These are phyloP conservation scores for Heracleum sosnowskyi DNA, from an alignment of 129 eudicot species.

Conservation along the genomic window DNA sequence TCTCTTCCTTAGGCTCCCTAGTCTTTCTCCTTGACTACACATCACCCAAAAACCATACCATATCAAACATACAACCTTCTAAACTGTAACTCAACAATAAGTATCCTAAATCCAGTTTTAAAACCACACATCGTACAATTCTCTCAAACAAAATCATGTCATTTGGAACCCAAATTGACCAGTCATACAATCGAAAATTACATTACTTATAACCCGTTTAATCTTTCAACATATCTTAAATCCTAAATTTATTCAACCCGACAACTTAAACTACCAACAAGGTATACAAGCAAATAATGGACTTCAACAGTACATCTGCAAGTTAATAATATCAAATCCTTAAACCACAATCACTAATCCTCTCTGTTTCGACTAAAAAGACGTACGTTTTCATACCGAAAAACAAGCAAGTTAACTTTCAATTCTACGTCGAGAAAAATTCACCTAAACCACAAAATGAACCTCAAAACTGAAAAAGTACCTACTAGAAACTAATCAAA, in stretches of 20 bases:
- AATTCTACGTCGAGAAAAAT: not conserved
- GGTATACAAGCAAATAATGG: not conserved
- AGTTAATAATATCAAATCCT: not conserved
- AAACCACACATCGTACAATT: not conserved
- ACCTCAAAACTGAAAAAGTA: not conserved
- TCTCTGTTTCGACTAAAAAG: not conserved
- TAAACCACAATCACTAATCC: not conserved
- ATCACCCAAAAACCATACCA: not conserved
- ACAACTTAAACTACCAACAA: not conserved
- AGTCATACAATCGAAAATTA: too few relatives aligned
- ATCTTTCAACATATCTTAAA: too few relatives aligned
- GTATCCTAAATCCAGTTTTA: not conserved
- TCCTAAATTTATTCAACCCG: not conserved
- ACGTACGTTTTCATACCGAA: not conserved
- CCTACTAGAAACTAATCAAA: not conserved
- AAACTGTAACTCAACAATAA: not conserved
- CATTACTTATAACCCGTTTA: too few relatives aligned
- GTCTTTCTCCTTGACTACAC: constrained; percentile 30
- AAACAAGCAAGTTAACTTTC: not conserved
- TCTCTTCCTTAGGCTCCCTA: constrained; percentile 46
- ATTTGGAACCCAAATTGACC: not conserved
- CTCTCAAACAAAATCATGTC: not conserved
- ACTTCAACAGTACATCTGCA: too few relatives aligned
- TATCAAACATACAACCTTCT: not conserved
- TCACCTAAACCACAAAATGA: not conserved